Evolutionary conservation across 2,329 filamentous ascomycete genomes (phyloP).

Genomic region (Arthrobotrys sinensis): DNA sequence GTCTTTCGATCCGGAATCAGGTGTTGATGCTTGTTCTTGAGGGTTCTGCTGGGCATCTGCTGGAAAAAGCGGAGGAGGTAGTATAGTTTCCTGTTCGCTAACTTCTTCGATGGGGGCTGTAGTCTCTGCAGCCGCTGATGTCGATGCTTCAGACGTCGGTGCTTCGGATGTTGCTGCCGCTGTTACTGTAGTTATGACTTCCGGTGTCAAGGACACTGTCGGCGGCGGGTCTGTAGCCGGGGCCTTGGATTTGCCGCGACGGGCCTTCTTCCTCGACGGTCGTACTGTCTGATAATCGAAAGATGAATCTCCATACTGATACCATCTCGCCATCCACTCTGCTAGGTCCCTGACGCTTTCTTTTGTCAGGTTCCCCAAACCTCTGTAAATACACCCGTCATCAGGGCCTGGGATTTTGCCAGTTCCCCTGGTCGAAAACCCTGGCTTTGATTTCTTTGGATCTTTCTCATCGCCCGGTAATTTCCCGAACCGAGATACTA

Average conservation of each 20-base stretch:
- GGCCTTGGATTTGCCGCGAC: slow-evolving; percentile 35
- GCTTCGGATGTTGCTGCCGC: neutral
- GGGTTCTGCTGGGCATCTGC: slow-evolving; percentile 15
- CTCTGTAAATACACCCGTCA: slow-evolving; percentile 64
- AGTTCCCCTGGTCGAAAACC: slow-evolving; percentile 53
- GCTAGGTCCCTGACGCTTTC: slow-evolving; percentile 57
- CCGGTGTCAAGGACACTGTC: neutral
- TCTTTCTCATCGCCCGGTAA: slow-evolving; percentile 63
- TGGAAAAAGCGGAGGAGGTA: slow-evolving; percentile 33
- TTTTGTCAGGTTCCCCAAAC: slow-evolving; percentile 60
- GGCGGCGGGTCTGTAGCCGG: neutral
- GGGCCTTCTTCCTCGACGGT: slow-evolving; percentile 50
- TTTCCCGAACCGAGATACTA: slow-evolving; percentile 88
- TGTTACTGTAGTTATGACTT: neutral
- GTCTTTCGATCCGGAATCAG: neutral
- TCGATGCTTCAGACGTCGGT: slow-evolving; percentile 7
- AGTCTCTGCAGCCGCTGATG: slow-evolving; percentile 37
- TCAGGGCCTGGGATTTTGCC: slow-evolving; percentile 60
- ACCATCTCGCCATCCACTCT: slow-evolving; percentile 60
- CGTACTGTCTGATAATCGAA: slow-evolving; percentile 53
- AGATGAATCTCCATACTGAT: slow-evolving; percentile 54
- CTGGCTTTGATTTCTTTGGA: slow-evolving; percentile 63
- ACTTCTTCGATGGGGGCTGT: neutral
- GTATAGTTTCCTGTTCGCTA: slow-evolving; percentile 31
- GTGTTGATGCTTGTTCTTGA: slow-evolving; percentile 9